Evolutionary conservation across 306 rosid genomes (phyloP).

Genomic region (Alnus rubra): DNA sequence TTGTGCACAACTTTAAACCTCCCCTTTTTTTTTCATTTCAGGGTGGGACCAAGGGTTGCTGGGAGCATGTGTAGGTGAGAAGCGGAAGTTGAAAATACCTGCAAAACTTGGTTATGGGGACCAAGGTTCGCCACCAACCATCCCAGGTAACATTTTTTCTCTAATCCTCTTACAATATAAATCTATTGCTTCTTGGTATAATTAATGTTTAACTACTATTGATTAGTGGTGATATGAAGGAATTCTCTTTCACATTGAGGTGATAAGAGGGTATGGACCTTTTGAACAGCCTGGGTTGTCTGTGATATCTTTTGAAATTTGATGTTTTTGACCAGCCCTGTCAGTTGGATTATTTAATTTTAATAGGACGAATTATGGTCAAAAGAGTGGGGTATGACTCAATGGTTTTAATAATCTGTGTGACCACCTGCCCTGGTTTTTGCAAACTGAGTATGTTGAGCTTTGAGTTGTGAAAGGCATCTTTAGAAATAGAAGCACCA

Average conservation of each 20-base stretch:
- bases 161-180: background rate
- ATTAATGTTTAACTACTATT: no score
- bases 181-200: background rate
- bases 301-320: background rate
- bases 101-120: slow-evolving; percentile 91
- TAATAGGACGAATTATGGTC: background rate
- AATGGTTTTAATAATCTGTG: background rate
- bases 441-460: background rate
- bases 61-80: slow-evolving; percentile 97
- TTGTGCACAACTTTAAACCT: slow-evolving; percentile 5
- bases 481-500: background rate
- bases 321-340: background rate
- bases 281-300: background rate
- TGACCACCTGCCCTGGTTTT: background rate
- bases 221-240: background rate
- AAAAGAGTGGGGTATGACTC: background rate
- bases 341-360: background rate
- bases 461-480: background rate
- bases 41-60: slow-evolving; percentile 98
- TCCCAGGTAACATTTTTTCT: slow-evolving; percentile 63
- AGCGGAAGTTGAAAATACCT: slow-evolving; percentile 94
- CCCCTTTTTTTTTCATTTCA: slow-evolving; percentile 27
- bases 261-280: background rate
- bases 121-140: slow-evolving; percentile 89
- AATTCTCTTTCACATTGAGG: background rate